Evolutionary conservation across 1,284 basidiomycete species (phyloP).

Genomic region (Polyporus tsugae): DNA sequence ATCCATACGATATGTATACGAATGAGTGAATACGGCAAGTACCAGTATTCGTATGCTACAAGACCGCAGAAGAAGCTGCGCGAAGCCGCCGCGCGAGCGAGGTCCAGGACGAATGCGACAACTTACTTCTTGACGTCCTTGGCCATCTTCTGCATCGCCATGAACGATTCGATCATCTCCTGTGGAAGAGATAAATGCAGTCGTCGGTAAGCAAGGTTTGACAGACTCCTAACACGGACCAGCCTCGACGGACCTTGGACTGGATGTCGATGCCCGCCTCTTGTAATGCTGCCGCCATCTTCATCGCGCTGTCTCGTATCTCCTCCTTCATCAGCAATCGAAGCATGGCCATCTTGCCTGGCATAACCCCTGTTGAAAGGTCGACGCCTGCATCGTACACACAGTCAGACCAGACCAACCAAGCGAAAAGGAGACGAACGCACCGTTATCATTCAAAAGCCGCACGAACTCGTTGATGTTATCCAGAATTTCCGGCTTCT

Average conservation of each 20-base stretch:
- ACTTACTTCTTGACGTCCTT: constrained; percentile 21
- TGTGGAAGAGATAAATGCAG: constrained; percentile 5
- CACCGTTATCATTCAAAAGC: constrained; percentile 61
- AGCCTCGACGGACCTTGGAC: constrained; percentile 44
- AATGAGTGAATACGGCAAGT: too few relatives aligned
- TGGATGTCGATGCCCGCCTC: constrained; percentile 66
- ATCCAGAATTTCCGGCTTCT: constrained; percentile 58
- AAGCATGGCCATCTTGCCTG: constrained; percentile 50
- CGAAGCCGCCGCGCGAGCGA: not conserved
- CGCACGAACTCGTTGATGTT: constrained; percentile 56
- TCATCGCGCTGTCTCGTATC: constrained; percentile 56
- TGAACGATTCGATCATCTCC: constrained; percentile 33
- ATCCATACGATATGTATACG: not conserved
- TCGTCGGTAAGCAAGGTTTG: not conserved
- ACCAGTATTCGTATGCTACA: not conserved
- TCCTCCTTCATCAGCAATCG: constrained; percentile 60
- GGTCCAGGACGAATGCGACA: not conserved
- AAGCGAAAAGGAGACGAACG: constrained; percentile 13
- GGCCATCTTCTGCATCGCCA: constrained; percentile 28
- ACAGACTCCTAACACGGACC: not conserved
- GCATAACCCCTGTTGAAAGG: constrained; percentile 48
- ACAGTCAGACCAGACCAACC: not conserved
- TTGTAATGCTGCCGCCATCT: constrained; percentile 58
- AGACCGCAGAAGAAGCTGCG: constrained; percentile 8
- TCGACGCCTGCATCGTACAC: constrained; percentile 54